A percentile compares a stretch with the other conserved stretches of the same genome.
These are phyloP conservation scores for Alisma plantagoaquatica DNA, from an alignment of 106 monocot genomes.

Conservation along the genomic window DNA sequence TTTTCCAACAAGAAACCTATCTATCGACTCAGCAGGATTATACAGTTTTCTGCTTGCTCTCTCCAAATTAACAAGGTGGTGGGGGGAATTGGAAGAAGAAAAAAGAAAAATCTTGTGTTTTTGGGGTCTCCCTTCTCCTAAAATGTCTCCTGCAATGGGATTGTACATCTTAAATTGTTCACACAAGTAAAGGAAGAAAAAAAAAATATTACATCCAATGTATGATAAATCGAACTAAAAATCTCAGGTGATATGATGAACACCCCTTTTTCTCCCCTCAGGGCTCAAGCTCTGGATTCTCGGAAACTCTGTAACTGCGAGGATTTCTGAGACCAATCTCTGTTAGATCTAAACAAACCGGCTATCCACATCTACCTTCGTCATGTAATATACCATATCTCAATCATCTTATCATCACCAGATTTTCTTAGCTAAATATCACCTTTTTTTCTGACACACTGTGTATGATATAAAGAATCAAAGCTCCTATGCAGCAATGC, in stretches of 20 bases:
- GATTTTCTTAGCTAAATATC: conserved; percentile 3
- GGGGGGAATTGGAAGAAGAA: too few relatives aligned
- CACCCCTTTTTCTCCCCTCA: conserved; percentile 4
- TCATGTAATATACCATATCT: conserved; percentile 6
- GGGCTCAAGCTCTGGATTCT: too few relatives aligned
- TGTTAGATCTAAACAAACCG: conserved; percentile 11
- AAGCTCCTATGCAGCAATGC: conserved; percentile 12
- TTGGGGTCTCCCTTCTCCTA: too few relatives aligned
- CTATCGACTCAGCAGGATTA: too few relatives aligned
- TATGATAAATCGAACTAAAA: conserved; percentile 13
- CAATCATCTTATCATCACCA: background rate
- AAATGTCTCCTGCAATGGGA: conserved; percentile 28
- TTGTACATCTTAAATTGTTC: conserved; percentile 16
- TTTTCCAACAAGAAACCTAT: too few relatives aligned
- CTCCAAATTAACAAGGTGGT: too few relatives aligned
- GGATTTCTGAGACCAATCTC: conserved; percentile 5
- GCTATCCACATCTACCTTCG: too few relatives aligned
- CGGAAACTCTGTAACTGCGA: too few relatives aligned
- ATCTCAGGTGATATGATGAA: conserved; percentile 10
- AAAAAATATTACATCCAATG: background rate
- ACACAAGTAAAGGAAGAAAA: conserved; percentile 7
- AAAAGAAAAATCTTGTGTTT: too few relatives aligned
- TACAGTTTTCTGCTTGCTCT: too few relatives aligned
- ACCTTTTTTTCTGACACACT: background rate
- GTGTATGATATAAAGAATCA: too few relatives aligned